These are phyloP conservation scores for Globisporangium splendens DNA, from an alignment of 352 stramenopile genomes.

Conservation along the genomic window DNA sequence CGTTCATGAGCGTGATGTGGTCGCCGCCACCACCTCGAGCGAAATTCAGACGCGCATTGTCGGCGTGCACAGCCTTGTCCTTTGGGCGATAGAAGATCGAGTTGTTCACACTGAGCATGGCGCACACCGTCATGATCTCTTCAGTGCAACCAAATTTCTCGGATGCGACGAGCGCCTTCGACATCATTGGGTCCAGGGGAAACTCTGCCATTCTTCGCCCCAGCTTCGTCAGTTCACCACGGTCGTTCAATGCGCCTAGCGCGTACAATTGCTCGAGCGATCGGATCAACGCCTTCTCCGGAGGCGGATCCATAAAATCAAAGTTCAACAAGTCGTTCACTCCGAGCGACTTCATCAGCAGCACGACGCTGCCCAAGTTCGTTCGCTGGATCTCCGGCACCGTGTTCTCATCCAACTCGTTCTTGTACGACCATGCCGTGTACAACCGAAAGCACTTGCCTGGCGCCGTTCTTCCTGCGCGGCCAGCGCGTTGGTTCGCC, in stretches of 20 bases:
- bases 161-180: conserved; percentile 89
- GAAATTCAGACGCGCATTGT: conserved; percentile 99
- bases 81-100: conserved; percentile 99
- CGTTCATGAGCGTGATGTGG: conserved; percentile 95
- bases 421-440: conserved; percentile 98
- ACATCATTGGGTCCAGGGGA: conserved; percentile 93
- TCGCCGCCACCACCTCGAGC: conserved; percentile 95
- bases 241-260: conserved; percentile 98
- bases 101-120: conserved; percentile 98
- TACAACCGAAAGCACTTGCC: conserved; percentile 99
- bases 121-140: conserved; percentile 96
- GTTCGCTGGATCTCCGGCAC: conserved; percentile 97
- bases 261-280: conserved; percentile 98
- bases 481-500: conserved; percentile 94
- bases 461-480: conserved; percentile 94
- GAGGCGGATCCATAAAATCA: conserved; percentile 99
- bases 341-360: conserved; percentile 98
- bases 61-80: conserved; percentile 97
- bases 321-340: conserved; percentile 99
- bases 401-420: conserved; percentile 98
- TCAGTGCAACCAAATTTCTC: conserved; percentile 91
- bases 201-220: conserved; percentile 96
- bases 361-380: conserved; percentile 97
- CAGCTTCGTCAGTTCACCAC: conserved; percentile 97
- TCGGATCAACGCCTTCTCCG: conserved; percentile 97